Evolutionary conservation across 2,329 filamentous ascomycete genomes (phyloP), one percentile per base, ranked within the genome.

Genomic region (Plenodomus biglobosus): DNA sequence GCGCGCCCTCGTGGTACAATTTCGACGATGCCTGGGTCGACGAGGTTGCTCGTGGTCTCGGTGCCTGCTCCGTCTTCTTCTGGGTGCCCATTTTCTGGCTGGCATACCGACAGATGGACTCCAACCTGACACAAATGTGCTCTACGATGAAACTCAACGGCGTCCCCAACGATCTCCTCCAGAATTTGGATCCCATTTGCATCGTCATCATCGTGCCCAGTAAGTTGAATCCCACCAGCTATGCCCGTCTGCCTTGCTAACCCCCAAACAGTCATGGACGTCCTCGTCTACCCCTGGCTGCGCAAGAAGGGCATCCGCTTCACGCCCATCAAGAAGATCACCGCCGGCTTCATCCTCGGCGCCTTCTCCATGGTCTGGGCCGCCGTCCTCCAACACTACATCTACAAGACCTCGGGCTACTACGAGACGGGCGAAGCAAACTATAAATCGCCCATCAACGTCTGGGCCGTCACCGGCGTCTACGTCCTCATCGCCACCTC

Each of bases 21-120:
- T 91, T 89, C 59, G 87, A 91, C 53, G 88, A 91, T 58, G 82
- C 83, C 52, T 92, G 86, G 86, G 87, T 91, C n/a, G 87, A 90
- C 46, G 86, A 92, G 66, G 84, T 91, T 40, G 78, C 79, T 43
- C 85, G 87, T 71, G 87, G 86, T 52, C 67, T 62, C 46, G 55
- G 40, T 19, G 70, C 70, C 32, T 74, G 70, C 62, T 55, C 57
- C 41, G 68, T 74, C 13, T 72, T 74, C 58, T 59, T 84, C 53
- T 90, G 86, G 76, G 80, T 85, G 47, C 86, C 86, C 35, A 53
- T 69, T 32, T 87, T 83, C 75, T 87, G 83, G 82, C 76, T 88
- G 20, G 80, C 82, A 53, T 88, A 87, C 71, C 80, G 79, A 42
- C 86, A 89, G 62, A 83, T 88, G 72, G 82, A 81, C 44, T 81